These are phyloP conservation scores for Stagonosporopsis tanaceti DNA, from an alignment of 2,329 filamentous ascomycete species.

Conservation along the genomic window DNA sequence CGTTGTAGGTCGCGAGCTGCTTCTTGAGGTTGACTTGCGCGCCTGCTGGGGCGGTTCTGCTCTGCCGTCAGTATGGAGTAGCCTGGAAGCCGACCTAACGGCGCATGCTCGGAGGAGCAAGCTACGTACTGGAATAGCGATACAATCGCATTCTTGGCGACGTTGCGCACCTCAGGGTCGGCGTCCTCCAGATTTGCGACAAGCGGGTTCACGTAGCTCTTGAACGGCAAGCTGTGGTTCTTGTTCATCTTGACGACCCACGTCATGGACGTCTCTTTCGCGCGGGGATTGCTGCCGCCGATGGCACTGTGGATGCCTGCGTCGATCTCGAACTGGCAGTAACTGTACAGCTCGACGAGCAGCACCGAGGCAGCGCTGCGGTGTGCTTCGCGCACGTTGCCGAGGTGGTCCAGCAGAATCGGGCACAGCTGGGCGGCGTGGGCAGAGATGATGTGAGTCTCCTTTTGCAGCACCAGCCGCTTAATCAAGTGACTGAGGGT, in stretches of 20 bases:
- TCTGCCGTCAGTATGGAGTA: slow-evolving; percentile 25
- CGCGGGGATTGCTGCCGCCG: slow-evolving; percentile 79
- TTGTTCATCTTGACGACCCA: slow-evolving; percentile 90
- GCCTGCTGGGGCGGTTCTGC: slow-evolving; percentile 76
- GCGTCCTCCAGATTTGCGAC: slow-evolving; percentile 91
- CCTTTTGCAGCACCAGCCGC: slow-evolving; percentile 83
- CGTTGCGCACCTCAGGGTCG: slow-evolving; percentile 85
- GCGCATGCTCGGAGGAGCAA: neutral
- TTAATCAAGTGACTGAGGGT: slow-evolving; percentile 88
- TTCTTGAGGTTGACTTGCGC: slow-evolving; percentile 90
- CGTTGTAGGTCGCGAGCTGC: slow-evolving; percentile 83
- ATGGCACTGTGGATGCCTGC: slow-evolving; percentile 78
- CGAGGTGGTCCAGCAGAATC: slow-evolving; percentile 82
- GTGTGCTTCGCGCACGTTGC: slow-evolving; percentile 87
- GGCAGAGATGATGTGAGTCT: slow-evolving; percentile 72
- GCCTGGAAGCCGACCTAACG: neutral
- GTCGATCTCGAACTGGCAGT: slow-evolving; percentile 77
- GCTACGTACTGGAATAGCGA: slow-evolving; percentile 78
- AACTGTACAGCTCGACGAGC: slow-evolving; percentile 78
- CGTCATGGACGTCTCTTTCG: slow-evolving; percentile 83
- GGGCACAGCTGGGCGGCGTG: slow-evolving; percentile 76
- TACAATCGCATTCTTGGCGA: slow-evolving; percentile 82
- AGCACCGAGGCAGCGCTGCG: slow-evolving; percentile 77
- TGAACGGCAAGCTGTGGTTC: slow-evolving; percentile 80
- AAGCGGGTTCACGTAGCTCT: slow-evolving; percentile 79